Percentiles rank a stretch among this genome's conserved stretches.
Evolutionary conservation across 805 yeast genomes (phyloP).

Genomic region (Starmerella etchellsii): DNA sequence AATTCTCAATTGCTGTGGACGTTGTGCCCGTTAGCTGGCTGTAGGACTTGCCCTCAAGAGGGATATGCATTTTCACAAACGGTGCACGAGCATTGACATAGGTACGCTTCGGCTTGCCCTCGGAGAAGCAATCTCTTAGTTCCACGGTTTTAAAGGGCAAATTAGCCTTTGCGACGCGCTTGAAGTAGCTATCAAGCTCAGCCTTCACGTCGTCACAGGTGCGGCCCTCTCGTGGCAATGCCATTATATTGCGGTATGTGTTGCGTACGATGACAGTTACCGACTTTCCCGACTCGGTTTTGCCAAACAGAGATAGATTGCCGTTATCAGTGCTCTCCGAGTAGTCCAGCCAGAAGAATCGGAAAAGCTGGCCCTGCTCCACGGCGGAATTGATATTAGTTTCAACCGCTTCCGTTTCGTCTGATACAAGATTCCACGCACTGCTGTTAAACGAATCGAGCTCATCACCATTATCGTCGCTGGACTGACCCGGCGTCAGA

Average conservation of each 20-base stretch:
- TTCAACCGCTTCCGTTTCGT: conserved; percentile 7
- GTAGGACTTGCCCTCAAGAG: conserved; percentile 55
- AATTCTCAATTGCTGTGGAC: conserved; percentile 66
- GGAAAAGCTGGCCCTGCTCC: conserved; percentile 26
- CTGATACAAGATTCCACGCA: conserved; percentile 7
- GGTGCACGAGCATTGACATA: conserved; percentile 73
- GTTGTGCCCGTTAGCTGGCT: conserved; percentile 67
- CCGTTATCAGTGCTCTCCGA: conserved; percentile 49
- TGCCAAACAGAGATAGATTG: conserved; percentile 66
- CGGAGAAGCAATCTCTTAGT: conserved; percentile 74
- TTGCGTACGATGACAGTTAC: conserved; percentile 68
- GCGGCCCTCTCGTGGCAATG: conserved; percentile 48
- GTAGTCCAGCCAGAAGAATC: conserved; percentile 84
- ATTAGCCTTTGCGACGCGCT: conserved; percentile 45
- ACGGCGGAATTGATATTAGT: not conserved
- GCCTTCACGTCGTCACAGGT: conserved; percentile 50
- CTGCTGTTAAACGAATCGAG: conserved; percentile 25
- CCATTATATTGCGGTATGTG: conserved; percentile 56
- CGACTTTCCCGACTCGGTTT: conserved; percentile 42
- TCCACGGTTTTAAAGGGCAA: conserved; percentile 58
- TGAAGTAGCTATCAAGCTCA: conserved; percentile 58
- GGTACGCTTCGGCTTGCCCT: conserved; percentile 33
- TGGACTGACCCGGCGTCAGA: conserved; percentile 25
- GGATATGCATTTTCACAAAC: conserved; percentile 29
- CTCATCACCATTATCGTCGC: conserved; percentile 61